A percentile compares a stretch with the other conserved stretches of the same genome.
Evolutionary conservation across 768 basidiomycete species (phyloP).

Genomic region (Obba rivulosa): DNA sequence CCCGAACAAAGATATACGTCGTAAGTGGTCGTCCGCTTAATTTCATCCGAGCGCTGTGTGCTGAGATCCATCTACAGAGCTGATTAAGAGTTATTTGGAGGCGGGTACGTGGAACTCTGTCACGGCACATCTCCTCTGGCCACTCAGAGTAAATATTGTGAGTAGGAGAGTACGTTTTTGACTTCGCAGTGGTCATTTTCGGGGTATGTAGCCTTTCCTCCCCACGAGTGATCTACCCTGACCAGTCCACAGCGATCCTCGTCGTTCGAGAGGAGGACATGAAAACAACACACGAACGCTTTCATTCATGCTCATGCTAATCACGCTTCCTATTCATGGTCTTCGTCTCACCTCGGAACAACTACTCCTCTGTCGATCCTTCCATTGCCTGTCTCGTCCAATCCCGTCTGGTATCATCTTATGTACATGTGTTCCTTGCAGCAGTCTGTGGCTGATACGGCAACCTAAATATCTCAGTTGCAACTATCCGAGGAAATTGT

Average conservation of each 20-base stretch:
- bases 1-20: conserved; percentile 84
- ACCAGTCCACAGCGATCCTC: conserved; percentile 50
- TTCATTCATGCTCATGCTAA: not conserved
- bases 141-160: not conserved
- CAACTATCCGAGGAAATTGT: conserved; percentile 81
- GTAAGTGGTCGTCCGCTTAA: conserved; percentile 40
- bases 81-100: conserved; percentile 76
- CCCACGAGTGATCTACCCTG: not conserved
- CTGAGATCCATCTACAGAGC: conserved; percentile 37
- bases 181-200: conserved; percentile 79
- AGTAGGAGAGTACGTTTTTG: conserved; percentile 78
- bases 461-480: not conserved
- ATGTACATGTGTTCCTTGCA: not conserved
- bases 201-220: conserved; percentile 43
- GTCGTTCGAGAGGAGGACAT: conserved; percentile 62
- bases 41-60: not conserved
- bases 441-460: not conserved
- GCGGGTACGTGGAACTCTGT: conserved; percentile 44
- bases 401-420: not conserved
- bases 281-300: conserved; percentile 1
- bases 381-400: not conserved
- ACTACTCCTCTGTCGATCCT: not conserved
- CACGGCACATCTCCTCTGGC: not conserved
- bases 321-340: not conserved
- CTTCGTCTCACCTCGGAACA: not conserved